Evolutionary conservation across 2,329 filamentous ascomycete species (phyloP), one percentile per base, ranked within the genome.

Genomic region (Teratosphaeria pseudoeucalypti): DNA sequence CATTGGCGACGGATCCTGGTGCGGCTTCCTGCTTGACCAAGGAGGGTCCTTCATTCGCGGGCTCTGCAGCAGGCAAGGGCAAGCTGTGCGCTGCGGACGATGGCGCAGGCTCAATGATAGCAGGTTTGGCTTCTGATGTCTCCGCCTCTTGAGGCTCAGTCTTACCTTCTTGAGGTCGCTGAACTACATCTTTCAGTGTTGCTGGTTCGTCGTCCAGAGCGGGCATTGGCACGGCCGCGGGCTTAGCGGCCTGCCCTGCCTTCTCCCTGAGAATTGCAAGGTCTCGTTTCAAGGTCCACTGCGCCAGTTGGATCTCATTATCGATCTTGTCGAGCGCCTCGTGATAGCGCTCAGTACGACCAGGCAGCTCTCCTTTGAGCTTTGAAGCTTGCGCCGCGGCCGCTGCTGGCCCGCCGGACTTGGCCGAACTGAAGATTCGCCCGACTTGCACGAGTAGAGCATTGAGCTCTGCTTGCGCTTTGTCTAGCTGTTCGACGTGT

Each of bases 291-390:
- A 75, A 67, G 7, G 74, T 69, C 10, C 62, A 57, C 56, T 69
- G 63, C 14, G 72, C 71, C 16, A 65, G 55, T 63, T 69, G 67
- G 55, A 81, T 66, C 57, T 81, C 74, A 53, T 73, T 72, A 64
- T 81, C 78, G 14, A 82, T 72, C 60, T 76, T 72, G 67, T 82
- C 79, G n/a, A 81, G 74, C n/a, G 76, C 75, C 54, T 78, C 73
- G 64, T 82, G 77, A 61, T 78, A 81, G 63, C 74, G 70, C 37
- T 72, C 70, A 16, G 72, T 69, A 32, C 76, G 76, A 16, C 66
- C 67, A 2, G 77, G 74, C 14, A 81, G 62, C 14, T 67, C 61
- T 34, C 70, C 64, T 58, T 70, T 72, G 56, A 76, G 71, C 62
- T 75, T 66, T n/a, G 63, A 60, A 32, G 68, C 64, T 57, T 70